phyloP scores from a whole-genome alignment of 176 grass and related monocot species.

The Thinopyrum elongatum region DNA sequence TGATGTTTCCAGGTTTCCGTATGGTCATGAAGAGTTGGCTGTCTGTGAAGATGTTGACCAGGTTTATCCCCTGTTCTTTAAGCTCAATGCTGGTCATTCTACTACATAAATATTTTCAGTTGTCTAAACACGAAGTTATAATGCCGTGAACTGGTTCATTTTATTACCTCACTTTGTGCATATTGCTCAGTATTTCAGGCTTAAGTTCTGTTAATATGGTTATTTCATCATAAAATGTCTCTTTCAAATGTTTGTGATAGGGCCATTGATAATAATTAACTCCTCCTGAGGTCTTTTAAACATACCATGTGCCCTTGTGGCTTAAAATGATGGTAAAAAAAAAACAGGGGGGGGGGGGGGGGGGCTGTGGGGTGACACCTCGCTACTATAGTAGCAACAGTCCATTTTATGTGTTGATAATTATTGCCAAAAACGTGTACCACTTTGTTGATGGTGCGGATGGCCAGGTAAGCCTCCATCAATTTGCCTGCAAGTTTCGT shows the following conservation, averaged over 20 bases:
- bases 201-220: slow-evolving; percentile 1
- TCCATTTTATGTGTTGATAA: neutral
- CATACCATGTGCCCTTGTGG: neutral
- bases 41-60: slow-evolving; percentile 98
- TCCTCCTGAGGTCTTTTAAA: neutral
- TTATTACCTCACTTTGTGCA: neutral
- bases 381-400: neutral
- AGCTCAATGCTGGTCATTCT: neutral
- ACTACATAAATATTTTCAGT: neutral
- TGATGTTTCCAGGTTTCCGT: slow-evolving; percentile 65
- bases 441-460: neutral
- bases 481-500: neutral
- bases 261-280: neutral
- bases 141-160: neutral
- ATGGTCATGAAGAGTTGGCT: slow-evolving; percentile 98
- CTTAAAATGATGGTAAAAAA: neutral
- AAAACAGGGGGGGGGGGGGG: no score
- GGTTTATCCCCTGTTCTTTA: slow-evolving; percentile 38
- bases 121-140: neutral
- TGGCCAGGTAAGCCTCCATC: neutral
- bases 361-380: neutral
- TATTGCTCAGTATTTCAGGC: neutral
- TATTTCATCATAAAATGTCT: neutral
- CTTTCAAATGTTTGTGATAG: neutral
- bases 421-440: neutral